phyloP scores from a whole-genome alignment of 164 flowering plant species.

The Hamamelis virginiana region DNA sequence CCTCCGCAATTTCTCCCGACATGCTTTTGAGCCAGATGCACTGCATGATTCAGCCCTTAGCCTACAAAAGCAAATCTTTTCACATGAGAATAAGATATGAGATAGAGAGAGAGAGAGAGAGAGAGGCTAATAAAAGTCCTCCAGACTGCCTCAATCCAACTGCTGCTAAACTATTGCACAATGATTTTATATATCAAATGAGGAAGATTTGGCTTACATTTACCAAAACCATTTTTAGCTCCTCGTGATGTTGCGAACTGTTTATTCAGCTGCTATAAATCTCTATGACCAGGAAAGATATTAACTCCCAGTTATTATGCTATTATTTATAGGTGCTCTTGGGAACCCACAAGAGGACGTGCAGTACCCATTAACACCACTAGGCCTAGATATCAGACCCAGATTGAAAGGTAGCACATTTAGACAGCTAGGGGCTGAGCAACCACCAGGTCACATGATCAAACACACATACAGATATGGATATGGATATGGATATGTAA shows the following conservation, averaged over 20 bases:
- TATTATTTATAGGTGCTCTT: too few species aligned
- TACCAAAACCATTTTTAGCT: neutral
- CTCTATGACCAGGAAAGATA: neutral
- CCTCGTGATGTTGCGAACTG: neutral
- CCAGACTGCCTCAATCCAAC: neutral
- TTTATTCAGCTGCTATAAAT: neutral
- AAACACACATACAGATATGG: neutral
- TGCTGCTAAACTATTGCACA: neutral
- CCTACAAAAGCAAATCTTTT: conserved; percentile 10
- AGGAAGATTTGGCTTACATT: neutral
- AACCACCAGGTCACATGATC: neutral
- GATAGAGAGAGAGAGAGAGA: too few species aligned
- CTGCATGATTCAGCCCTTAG: conserved; percentile 19
- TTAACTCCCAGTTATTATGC: neutral
- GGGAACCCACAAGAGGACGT: neutral
- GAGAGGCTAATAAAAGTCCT: neutral
- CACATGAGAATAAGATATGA: neutral
- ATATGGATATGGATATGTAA: too few species aligned
- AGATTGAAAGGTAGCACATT: neutral
- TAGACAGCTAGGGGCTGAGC: neutral
- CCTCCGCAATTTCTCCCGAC: conserved; percentile 34
- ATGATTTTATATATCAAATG: neutral
- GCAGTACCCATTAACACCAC: neutral
- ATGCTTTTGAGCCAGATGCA: conserved; percentile 30
- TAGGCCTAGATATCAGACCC: neutral